Evolutionary conservation across 208 protist species (phyloP), one percentile per base, ranked within the genome.

Genomic region (Acanthamoeba royreba): DNA sequence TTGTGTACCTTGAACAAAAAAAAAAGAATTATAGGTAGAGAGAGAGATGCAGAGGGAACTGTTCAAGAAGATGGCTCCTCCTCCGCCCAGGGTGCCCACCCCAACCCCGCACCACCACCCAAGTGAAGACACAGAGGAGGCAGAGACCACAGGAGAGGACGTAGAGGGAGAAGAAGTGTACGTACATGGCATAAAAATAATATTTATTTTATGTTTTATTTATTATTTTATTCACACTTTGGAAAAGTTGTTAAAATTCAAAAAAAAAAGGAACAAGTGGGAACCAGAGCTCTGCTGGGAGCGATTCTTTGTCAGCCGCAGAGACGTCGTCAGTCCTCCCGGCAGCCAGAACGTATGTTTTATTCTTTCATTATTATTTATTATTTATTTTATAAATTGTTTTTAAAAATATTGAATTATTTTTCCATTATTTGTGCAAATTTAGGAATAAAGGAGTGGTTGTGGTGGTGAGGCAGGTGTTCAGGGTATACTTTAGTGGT

Each of bases 401-500:
- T 69, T 28, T 38, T 69, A 9, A 69, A 38, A 33, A 13, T 8
- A 49, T 15, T 58, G 15, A 13, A n/a, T 22, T 58, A 58, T 22
- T 58, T 22, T 28, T n/a, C 25, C 2, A 13, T 13, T 22, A 15
- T 8, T 35, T n/a, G n/a, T n/a, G n/a, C n/a, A n/a, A n/a, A n/a
- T n/a, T n/a, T n/a, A n/a, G n/a, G n/a, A n/a, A n/a, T n/a, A n/a
- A n/a, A n/a, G n/a, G n/a, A n/a, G n/a, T 86, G 13, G 38, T 1
- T 49, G 25, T 3, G 9, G 28, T 49, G 17, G 22, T 86, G 22
- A 1, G 33, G 33, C 53, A 92, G 86, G 55, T 74, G 17, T 93
- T 93, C 31, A 77, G 63, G 38, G 89, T 83, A 61, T 93, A 93
- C 46, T 61, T 58, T 40, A 38, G 40, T 11, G 89, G 89, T 15